Percentiles rank a stretch among this genome's conserved stretches.
Conservation (phyloP, 2,329 filamentous ascomycete species). For the Colletotrichum tropicale region DNA sequence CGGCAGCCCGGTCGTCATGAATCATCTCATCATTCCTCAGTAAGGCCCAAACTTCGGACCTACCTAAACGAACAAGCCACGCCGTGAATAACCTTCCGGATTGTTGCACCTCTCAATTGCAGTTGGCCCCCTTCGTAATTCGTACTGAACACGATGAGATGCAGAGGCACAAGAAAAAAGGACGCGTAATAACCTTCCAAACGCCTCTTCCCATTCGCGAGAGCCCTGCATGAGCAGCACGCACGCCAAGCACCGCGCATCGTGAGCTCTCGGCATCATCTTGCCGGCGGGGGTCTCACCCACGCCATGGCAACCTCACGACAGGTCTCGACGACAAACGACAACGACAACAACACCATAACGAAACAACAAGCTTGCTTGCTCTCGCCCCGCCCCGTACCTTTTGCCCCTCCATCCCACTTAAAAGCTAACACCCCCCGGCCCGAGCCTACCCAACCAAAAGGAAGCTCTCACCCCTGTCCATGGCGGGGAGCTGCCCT, state of each 20-base stretch:
- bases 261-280: slow-evolving; percentile 10
- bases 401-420: slow-evolving; percentile 15
- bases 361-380: background rate
- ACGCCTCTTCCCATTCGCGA: background rate
- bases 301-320: background rate
- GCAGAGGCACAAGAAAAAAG: background rate
- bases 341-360: background rate
- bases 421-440: background rate
- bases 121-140: background rate
- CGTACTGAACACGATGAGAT: background rate
- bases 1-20: background rate
- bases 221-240: slow-evolving; percentile 1
- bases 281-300: slow-evolving; percentile 14
- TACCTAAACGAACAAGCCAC: background rate
- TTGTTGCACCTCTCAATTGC: background rate
- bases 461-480: background rate
- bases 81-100: background rate
- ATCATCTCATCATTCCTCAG: background rate
- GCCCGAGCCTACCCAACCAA: background rate
- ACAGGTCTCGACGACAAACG: background rate
- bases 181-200: slow-evolving; percentile 6
- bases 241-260: slow-evolving; percentile 14
- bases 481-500: background rate
- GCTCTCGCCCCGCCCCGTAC: background rate
- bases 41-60: background rate